Base-by-base conservation (phyloP, 495 filamentous ascomycete genomes). In the Aspergillus leporis region DNA sequence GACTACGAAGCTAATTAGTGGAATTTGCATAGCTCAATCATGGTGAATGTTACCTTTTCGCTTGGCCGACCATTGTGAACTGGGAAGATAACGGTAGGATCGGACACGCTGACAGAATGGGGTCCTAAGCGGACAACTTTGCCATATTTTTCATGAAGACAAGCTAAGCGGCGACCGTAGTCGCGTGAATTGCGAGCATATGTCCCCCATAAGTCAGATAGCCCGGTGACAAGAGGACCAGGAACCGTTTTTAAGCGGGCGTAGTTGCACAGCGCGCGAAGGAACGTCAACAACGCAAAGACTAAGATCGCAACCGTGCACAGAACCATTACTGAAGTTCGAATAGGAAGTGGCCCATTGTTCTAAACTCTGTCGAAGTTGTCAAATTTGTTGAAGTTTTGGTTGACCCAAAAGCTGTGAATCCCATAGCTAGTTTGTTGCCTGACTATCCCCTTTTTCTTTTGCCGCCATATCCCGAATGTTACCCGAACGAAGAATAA, bases 61-160 rank as follows among this genome's bases (percentile, higher is more conserved):
- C 12, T 3, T 16, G 5, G 18, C 40, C 25, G 18, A 10, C 19
- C 18, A 10, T 31, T 47, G 28, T 58, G 54, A 9, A 59, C 30
- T 8, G 47, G 28, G 13, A 59, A 61, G 47, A 82, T 78, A 0
- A 66, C 77, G 16, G 69, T 71, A 0, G 51, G 60, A 36, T 78
- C 78, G 34, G 76, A 66, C 9, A 86, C 74, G 51, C 79, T 85
- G 10, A 87, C 68, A 30, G 75, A 73, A 34, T 81, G 77, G 0
- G 85, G 84, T 0, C 84, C 85, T 12, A 87, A 67, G 1, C 84
- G 78, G 25, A 89, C 85, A 1, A 81, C 65, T 1, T 72, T 68
- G 0, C 85, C 86, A 64, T 86, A 83, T 22, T 66, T 66, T 18
- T 64, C 25, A 55, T 87, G 85, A 8, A 87, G 65, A 0, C 55